These are phyloP conservation scores for Trichoderma gracile DNA, from an alignment of 2,329 filamentous ascomycete genomes.

Conservation along the genomic window DNA sequence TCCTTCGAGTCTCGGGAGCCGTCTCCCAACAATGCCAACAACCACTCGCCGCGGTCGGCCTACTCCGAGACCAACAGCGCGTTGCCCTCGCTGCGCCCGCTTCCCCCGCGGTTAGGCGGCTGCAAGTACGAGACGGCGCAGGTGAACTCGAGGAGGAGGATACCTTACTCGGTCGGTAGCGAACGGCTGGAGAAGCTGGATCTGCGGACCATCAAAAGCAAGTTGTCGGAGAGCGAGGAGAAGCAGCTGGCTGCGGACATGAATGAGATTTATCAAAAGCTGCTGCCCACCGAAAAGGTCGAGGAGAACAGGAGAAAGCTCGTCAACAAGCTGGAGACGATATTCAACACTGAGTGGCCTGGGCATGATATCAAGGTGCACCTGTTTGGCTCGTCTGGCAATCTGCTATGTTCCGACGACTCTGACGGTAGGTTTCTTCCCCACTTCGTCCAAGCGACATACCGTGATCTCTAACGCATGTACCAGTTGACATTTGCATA, in stretches of 20 bases:
- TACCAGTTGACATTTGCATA: constrained; percentile 93
- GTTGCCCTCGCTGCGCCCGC: constrained; percentile 66
- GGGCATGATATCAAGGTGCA: constrained; percentile 86
- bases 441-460: neutral
- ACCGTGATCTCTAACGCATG: constrained; percentile 36
- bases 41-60: constrained; percentile 84
- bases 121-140: constrained; percentile 91
- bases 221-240: constrained; percentile 71
- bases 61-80: constrained; percentile 84
- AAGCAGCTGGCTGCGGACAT: constrained; percentile 77
- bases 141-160: constrained; percentile 77
- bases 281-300: constrained; percentile 79
- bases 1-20: constrained; percentile 75
- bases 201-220: constrained; percentile 69
- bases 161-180: constrained; percentile 88
- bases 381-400: constrained; percentile 97
- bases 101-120: constrained; percentile 58
- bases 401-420: constrained; percentile 89
- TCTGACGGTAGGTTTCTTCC: constrained; percentile 75
- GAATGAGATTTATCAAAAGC: constrained; percentile 77
- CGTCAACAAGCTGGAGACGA: constrained; percentile 81
- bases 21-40: constrained; percentile 74
- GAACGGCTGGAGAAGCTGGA: constrained; percentile 73
- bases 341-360: constrained; percentile 91
- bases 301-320: constrained; percentile 73